Base-by-base conservation (phyloP, 2,329 filamentous ascomycete species). In the Ascomycota sp. region DNA sequence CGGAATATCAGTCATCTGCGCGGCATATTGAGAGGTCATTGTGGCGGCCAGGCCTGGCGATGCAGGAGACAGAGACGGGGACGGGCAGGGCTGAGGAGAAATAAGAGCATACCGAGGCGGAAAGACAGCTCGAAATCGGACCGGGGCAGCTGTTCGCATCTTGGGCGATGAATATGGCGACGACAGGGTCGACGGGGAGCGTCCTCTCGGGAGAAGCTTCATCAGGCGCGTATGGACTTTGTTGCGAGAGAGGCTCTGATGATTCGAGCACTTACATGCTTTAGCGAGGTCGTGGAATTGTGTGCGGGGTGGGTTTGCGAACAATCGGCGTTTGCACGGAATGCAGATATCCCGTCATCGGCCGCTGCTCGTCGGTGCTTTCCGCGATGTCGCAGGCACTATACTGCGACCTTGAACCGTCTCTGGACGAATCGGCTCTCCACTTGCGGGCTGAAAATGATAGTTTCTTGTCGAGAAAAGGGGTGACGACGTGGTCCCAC, bases 401-500 rank as follows among this genome's bases (percentile, higher is more conserved):
- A 55, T 57, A 59, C 52, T 52, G 57, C 20, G 48, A 45, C 20
- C 52, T 47, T 3, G 11, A 35, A n/a, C 36, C 32, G 12, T 42
- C 40, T 27, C 35, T 43, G 8, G 51, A 45, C 8, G 49, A 50
- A 13, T 49, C 45, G 19, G 37, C 31, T 31, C 43, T 48, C 29
- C 47, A 33, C 40, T 42, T 50, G 28, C 51, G 50, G 28, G 51
- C 53, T 28, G 56, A 52, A 15, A 63, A 58, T 23, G 57, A 60
- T 10, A 53, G 40, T 29, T 39, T 50, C 41, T 39, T 61, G 42
- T 63, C 57, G 11, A 51, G 41, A 41, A 82, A 82, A 0, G 77
- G 77, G 1, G 76, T 78, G 7, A 66, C 73, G 32, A 83, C 69
- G 38, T 78, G 63, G 41, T 80, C 78, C 77, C 77, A 83, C 76